These are phyloP conservation scores for Aspergillus ruber DNA, from an alignment of 2,329 filamentous ascomycete species.

Conservation along the genomic window DNA sequence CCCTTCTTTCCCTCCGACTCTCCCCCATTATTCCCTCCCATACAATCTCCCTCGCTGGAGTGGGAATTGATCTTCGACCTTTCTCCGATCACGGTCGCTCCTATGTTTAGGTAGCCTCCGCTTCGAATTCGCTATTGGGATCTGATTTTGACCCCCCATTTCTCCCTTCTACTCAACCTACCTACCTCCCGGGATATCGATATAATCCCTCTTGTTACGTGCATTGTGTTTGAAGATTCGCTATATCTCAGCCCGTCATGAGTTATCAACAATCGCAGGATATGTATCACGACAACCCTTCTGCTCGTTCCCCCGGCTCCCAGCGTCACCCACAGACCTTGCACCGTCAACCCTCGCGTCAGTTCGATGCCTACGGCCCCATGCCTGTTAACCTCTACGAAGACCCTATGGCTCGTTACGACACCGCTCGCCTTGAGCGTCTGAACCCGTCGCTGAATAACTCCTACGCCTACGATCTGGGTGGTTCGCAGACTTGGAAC, in stretches of 20 bases:
- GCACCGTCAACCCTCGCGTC: slow-evolving; percentile 67
- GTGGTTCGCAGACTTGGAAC: slow-evolving; percentile 70
- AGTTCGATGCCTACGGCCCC: slow-evolving; percentile 67
- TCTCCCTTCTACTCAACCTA: slow-evolving; percentile 27
- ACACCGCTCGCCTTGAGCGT: slow-evolving; percentile 51
- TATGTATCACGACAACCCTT: slow-evolving; percentile 64
- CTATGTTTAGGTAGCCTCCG: slow-evolving; percentile 27
- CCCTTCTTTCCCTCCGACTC: slow-evolving; percentile 2
- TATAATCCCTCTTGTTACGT: neutral
- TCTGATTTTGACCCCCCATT: slow-evolving; percentile 4
- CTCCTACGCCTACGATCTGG: slow-evolving; percentile 63
- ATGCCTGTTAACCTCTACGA: slow-evolving; percentile 68
- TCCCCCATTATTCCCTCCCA: neutral
- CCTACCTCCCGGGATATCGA: slow-evolving; percentile 9
- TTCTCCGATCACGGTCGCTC: slow-evolving; percentile 14
- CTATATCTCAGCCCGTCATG: slow-evolving; percentile 20
- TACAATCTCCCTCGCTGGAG: neutral
- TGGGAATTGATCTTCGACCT: slow-evolving; percentile 1
- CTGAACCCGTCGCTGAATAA: slow-evolving; percentile 53
- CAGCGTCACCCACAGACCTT: slow-evolving; percentile 61
- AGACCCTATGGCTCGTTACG: slow-evolving; percentile 54
- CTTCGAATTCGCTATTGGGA: slow-evolving; percentile 2
- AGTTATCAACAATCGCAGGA: slow-evolving; percentile 36
- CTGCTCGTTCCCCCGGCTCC: slow-evolving; percentile 67
- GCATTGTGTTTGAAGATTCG: slow-evolving; percentile 17